Conservation (phyloP, 345 rosid species). For the Carallia brachiata region DNA sequence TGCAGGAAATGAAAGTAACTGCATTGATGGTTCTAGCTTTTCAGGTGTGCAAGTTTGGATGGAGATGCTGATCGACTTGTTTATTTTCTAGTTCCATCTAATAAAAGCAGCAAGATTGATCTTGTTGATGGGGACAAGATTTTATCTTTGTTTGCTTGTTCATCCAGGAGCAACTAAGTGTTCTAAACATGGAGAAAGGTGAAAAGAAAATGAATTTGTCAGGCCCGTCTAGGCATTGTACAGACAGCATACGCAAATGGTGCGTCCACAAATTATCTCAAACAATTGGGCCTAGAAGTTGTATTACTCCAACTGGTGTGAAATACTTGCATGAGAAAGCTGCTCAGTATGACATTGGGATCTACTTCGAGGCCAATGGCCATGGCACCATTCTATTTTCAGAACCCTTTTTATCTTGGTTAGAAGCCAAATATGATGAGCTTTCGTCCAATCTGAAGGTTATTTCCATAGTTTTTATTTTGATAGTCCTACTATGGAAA, state of each 20-base stretch:
- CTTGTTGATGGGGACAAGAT: conserved; percentile 96
- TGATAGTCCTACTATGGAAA: conserved; percentile 1
- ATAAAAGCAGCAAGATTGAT: conserved; percentile 42
- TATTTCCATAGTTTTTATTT: conserved; percentile 7
- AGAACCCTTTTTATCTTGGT: conserved; percentile 50
- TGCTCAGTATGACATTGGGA: conserved; percentile 76
- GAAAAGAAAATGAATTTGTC: conserved; percentile 24
- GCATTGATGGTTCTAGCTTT: conserved; percentile 36
- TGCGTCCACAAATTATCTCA: conserved; percentile 78
- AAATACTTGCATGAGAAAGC: conserved; percentile 84
- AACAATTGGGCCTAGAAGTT: conserved; percentile 63
- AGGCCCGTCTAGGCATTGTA: conserved; percentile 64
- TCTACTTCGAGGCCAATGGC: conserved; percentile 97
- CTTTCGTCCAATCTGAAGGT: conserved; percentile 54
- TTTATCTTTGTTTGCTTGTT: conserved; percentile 80
- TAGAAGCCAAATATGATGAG: conserved; percentile 47
- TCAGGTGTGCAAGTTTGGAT: conserved; percentile 94
- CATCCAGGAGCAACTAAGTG: conserved; percentile 65
- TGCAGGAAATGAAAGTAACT: conserved; percentile 22
- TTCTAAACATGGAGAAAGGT: conserved; percentile 35
- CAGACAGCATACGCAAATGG: conserved; percentile 99
- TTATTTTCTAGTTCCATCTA: conserved; percentile 52
- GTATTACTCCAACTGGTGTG: conserved; percentile 78
- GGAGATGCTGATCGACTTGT: conserved; percentile 96
- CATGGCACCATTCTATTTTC: conserved; percentile 92